Evolutionary conservation across 2,329 filamentous ascomycete species (phyloP).

Genomic region (Canariomyces notabilis): DNA sequence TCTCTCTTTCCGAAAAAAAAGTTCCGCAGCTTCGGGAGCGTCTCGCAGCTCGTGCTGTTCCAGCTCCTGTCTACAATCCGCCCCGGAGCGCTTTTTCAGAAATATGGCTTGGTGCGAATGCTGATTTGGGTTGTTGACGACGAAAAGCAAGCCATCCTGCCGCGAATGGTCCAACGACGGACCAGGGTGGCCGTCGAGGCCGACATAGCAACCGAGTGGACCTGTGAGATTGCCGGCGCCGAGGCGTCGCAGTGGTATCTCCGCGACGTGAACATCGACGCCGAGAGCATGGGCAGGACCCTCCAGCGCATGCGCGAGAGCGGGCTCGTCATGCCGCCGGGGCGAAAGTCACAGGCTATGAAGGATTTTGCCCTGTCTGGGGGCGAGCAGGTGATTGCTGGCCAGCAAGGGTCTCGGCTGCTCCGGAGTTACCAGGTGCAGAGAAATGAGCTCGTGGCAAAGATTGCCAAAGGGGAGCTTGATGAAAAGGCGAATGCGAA

Average conservation of each 20-base stretch:
- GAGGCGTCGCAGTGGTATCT: slow-evolving; percentile 1
- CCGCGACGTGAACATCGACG: slow-evolving; percentile 37
- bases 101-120: slow-evolving; percentile 74
- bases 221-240: slow-evolving; percentile 48
- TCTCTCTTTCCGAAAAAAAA: slow-evolving; percentile 46
- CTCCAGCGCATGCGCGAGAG: slow-evolving; percentile 43
- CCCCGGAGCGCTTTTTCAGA: slow-evolving; percentile 58
- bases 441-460: slow-evolving; percentile 36
- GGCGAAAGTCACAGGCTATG: slow-evolving; percentile 37
- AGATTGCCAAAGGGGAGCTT: slow-evolving; percentile 20
- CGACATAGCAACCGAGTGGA: slow-evolving; percentile 55
- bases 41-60: slow-evolving; percentile 53
- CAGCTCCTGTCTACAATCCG: slow-evolving; percentile 59
- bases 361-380: slow-evolving; percentile 20
- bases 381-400: background rate
- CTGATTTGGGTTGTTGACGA: slow-evolving; percentile 65
- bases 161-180: slow-evolving; percentile 52
- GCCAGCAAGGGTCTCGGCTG: slow-evolving; percentile 24
- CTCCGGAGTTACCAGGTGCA: slow-evolving; percentile 40
- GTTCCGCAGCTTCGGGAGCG: slow-evolving; percentile 50
- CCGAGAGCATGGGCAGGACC: slow-evolving; percentile 37
- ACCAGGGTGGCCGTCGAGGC: slow-evolving; percentile 53
- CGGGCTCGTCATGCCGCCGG: slow-evolving; percentile 40
- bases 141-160: slow-evolving; percentile 56
- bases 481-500: background rate